A percentile compares a stretch with the other conserved stretches of the same genome.
Evolutionary conservation across 345 rosid genomes (phyloP).

Genomic region (Gossypium herbaceum): DNA sequence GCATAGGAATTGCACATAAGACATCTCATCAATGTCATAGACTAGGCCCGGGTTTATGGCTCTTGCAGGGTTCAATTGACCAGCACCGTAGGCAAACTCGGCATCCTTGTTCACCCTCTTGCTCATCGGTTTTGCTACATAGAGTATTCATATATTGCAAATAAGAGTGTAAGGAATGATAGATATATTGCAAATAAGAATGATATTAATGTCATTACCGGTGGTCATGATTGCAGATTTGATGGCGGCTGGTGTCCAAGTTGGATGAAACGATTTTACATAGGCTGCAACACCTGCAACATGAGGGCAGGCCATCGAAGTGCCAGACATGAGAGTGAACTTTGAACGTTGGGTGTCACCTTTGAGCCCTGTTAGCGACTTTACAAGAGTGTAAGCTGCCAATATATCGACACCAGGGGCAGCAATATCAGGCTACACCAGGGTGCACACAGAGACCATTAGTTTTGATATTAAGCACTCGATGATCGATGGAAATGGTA

Average conservation of each 20-base stretch:
- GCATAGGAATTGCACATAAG: conserved; percentile 81
- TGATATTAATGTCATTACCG: conserved; percentile 34
- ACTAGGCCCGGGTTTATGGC: conserved; percentile 74
- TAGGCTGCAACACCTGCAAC: conserved; percentile 88
- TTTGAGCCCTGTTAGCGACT: conserved; percentile 67
- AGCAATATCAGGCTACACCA: conserved; percentile 77
- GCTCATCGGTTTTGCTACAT: conserved; percentile 68
- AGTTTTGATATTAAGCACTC: background rate
- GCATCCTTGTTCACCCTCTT: conserved; percentile 45
- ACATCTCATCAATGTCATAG: conserved; percentile 66
- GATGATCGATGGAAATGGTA: background rate
- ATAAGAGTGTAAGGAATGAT: conserved; percentile 9
- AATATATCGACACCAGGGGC: conserved; percentile 86
- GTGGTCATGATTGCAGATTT: conserved; percentile 93
- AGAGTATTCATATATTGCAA: background rate
- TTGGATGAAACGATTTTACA: conserved; percentile 82
- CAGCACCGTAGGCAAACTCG: conserved; percentile 80
- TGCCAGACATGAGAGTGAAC: conserved; percentile 78
- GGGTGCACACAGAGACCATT: background rate
- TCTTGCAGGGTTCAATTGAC: conserved; percentile 64
- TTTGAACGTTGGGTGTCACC: conserved; percentile 80
- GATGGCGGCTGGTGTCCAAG: conserved; percentile 76
- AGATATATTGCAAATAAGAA: no score
- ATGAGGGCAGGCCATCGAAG: conserved; percentile 96
- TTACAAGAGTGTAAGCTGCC: conserved; percentile 79